Evolutionary conservation across 2,329 filamentous ascomycete genomes (phyloP).

Genomic region (Hypoxylon sp.): DNA sequence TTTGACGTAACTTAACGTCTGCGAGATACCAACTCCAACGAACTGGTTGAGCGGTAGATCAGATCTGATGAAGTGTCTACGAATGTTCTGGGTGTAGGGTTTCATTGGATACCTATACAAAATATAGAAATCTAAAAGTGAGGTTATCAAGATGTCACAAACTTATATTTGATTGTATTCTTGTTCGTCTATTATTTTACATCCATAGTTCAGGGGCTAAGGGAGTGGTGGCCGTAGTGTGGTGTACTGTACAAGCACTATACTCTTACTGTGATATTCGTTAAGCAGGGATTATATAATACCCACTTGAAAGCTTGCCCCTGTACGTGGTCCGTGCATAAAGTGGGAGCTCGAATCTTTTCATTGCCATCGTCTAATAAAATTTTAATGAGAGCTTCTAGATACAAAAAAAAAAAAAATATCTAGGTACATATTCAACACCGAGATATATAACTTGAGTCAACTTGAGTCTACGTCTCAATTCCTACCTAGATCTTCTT

Average conservation of each 20-base stretch:
- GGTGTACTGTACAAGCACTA: not conserved
- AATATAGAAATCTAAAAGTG: not conserved
- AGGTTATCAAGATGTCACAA: slow-evolving; percentile 7
- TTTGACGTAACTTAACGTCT: slow-evolving; percentile 13
- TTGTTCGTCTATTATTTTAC: not conserved
- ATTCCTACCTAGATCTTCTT: not conserved
- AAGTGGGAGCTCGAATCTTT: slow-evolving; percentile 35
- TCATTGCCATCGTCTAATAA: slow-evolving; percentile 45
- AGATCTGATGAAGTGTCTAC: slow-evolving; percentile 1
- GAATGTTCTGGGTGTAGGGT: not conserved
- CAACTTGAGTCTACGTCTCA: not conserved
- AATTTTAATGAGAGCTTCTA: slow-evolving; percentile 44
- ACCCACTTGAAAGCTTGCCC: not conserved
- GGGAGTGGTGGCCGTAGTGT: not conserved
- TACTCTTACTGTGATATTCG: slow-evolving; percentile 24
- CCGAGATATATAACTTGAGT: slow-evolving; percentile 29
- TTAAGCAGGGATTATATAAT: slow-evolving; percentile 9
- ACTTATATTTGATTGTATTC: not conserved
- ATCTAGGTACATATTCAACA: slow-evolving; percentile 13
- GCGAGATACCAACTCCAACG: not conserved
- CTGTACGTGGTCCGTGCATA: slow-evolving; percentile 39
- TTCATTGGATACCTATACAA: slow-evolving; percentile 2
- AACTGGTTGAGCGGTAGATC: not conserved
- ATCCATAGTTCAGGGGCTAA: slow-evolving; percentile 2
- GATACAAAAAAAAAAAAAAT: slow-evolving; percentile 10